A percentile compares a stretch with the other conserved stretches of the same genome.
Evolutionary conservation across 2,329 filamentous ascomycete species (phyloP).

Genomic region (Colletotrichum endophyticum): DNA sequence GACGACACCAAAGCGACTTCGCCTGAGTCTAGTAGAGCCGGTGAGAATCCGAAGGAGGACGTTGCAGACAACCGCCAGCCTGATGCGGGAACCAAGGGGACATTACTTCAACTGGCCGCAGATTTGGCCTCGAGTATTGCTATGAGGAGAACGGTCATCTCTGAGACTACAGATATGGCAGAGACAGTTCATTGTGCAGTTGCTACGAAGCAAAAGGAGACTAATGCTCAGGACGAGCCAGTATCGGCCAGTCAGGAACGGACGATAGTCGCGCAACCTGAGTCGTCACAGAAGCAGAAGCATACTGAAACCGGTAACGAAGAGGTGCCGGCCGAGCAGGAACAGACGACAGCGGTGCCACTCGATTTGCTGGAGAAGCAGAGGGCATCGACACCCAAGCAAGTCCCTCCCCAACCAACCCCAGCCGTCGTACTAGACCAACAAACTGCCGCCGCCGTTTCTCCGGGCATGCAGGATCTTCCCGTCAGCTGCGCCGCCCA

Average conservation of each 20-base stretch:
- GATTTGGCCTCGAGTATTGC: not conserved
- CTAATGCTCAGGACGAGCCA: not conserved
- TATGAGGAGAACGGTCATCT: not conserved
- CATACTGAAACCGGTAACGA: not conserved
- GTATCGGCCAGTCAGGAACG: not conserved
- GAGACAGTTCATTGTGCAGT: not conserved
- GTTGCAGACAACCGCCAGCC: not conserved
- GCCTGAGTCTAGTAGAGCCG: not conserved
- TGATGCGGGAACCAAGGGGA: not conserved
- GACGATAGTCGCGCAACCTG: not conserved
- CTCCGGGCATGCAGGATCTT: no score
- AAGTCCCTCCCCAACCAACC: not conserved
- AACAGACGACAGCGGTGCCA: not conserved
- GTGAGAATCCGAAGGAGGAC: not conserved
- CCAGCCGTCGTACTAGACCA: not conserved
- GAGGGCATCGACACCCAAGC: not conserved
- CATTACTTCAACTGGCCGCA: not conserved
- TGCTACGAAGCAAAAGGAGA: not conserved
- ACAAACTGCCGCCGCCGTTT: not conserved
- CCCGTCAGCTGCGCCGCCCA: not conserved
- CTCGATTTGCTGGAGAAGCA: not conserved
- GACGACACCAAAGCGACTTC: slow-evolving; percentile 12
- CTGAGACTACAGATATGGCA: not conserved
- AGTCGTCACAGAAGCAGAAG: not conserved
- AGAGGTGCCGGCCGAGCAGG: not conserved